Conservation (phyloP, 2,329 filamentous ascomycete species). For the Chaetomiaceae sp. region DNA sequence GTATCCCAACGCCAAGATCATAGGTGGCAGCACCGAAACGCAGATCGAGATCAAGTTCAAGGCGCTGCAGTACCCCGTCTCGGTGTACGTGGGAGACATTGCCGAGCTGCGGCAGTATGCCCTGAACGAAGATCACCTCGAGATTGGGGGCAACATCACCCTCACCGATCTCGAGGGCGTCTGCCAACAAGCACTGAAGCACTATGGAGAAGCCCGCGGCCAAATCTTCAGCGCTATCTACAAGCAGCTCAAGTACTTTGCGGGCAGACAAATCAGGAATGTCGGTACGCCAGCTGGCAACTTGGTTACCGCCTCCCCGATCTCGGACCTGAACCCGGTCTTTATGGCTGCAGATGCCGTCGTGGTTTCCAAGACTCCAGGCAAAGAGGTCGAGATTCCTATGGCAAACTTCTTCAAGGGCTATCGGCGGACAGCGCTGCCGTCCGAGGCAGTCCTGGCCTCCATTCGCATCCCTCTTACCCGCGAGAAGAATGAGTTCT, state of each 20-base stretch:
- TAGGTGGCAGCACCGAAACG: constrained; percentile 93
- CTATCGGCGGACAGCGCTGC: constrained; percentile 79
- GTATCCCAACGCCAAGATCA: constrained; percentile 84
- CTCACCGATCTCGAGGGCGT: constrained; percentile 88
- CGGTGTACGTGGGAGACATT: constrained; percentile 91
- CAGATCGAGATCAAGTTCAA: constrained; percentile 99
- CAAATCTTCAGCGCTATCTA: constrained; percentile 88
- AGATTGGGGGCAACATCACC: constrained; percentile 88
- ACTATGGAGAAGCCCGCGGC: constrained; percentile 66
- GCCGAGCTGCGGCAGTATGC: constrained; percentile 78
- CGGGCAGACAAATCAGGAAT: constrained; percentile 91
- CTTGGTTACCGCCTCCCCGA: constrained; percentile 88
- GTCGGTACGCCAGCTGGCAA: constrained; percentile 97
- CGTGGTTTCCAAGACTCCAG: constrained; percentile 72
- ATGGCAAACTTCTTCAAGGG: constrained; percentile 92
- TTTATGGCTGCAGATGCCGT: constrained; percentile 83
- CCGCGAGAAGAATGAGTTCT: constrained; percentile 70
- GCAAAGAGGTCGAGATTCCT: constrained; percentile 74
- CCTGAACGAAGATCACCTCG: constrained; percentile 76
- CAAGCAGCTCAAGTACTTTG: constrained; percentile 93
- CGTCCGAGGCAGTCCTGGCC: constrained; percentile 77
- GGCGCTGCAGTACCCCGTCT: constrained; percentile 81
- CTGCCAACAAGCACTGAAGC: constrained; percentile 70
- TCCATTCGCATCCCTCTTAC: constrained; percentile 81
- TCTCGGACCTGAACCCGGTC: constrained; percentile 92